Base-by-base conservation (phyloP, 2,329 filamentous ascomycete genomes). In the Fusarium avenaceum region DNA sequence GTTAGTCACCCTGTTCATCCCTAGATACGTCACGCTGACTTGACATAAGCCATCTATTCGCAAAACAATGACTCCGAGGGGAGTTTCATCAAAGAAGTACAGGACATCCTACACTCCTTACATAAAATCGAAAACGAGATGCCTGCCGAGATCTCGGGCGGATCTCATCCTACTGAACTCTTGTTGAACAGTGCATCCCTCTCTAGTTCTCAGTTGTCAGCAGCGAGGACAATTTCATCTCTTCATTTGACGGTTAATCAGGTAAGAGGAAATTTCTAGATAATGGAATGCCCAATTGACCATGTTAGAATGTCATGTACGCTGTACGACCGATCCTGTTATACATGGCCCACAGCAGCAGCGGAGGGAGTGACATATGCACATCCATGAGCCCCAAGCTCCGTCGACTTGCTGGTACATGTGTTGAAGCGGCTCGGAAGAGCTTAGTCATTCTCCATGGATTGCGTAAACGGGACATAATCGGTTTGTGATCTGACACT, bases 361-460 rank as follows among this genome's bases (percentile, higher is more conserved):
- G 52, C 9, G 45, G 62, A 58, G 47, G 20, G 33, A 6, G 62
- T 52, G 10, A 35, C 57, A 2, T 35, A 24, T 22, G 44, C 45
- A n/a, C 61, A 48, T 38, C 42, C 38, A 51, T 62, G 24, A 67
- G 56, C 4, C 64, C 40, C 9, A 62, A 56, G 2, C 38, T 67
- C 6, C 64, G 64, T 19, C 52, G 61, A n/a, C 64, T 67, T 14
- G 64, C 57, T 8, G 64, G 65, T 13, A 65, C 64, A 5, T 67
- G 64, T 7, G 46, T 67, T 8, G 64, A 67, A n/a, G 62, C 65
- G 1, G 65, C 65, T 9, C 65, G 53, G 2, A 67, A 65, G 28
- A 65, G 65, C 30, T 19, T 67, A 4, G 57, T 45, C 1, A 65
- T 65, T 28, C 57, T 67, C 19, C 62, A 67, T 32, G 55, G 51